Evolutionary conservation across 352 stramenopile species (phyloP).

Genomic region (Phytophthora quininea): DNA sequence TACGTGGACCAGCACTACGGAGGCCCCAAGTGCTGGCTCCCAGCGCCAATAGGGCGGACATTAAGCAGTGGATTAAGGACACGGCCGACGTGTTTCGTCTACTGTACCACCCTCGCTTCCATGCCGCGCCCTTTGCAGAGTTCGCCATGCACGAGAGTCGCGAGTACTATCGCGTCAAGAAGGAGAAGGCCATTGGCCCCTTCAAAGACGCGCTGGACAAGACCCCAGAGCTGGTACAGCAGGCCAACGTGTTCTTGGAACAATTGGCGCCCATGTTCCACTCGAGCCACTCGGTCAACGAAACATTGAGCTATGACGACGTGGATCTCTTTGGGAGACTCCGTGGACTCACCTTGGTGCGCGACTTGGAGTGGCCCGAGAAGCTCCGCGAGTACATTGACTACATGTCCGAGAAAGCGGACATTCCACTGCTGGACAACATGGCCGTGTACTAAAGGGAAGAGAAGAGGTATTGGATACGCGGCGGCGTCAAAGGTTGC

Average conservation of each 20-base stretch:
- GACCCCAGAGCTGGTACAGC: slow-evolving; percentile 44
- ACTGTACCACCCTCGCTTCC: slow-evolving; percentile 54
- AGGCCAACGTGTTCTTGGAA: slow-evolving; percentile 48
- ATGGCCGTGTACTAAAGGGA: slow-evolving; percentile 66
- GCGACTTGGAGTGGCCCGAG: slow-evolving; percentile 54
- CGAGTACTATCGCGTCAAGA: slow-evolving; percentile 58
- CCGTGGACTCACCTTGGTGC: slow-evolving; percentile 58
- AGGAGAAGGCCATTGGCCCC: slow-evolving; percentile 51
- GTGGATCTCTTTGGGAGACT: slow-evolving; percentile 59
- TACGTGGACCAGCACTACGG: slow-evolving; percentile 66
- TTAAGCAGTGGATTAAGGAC: slow-evolving; percentile 53
- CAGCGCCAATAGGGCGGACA: slow-evolving; percentile 41
- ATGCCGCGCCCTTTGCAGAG: slow-evolving; percentile 52
- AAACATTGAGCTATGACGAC: slow-evolving; percentile 67
- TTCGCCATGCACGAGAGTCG: slow-evolving; percentile 52
- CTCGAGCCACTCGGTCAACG: slow-evolving; percentile 52
- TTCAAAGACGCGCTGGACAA: slow-evolving; percentile 49
- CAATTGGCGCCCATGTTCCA: slow-evolving; percentile 49
- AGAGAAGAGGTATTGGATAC: too few relatives aligned
- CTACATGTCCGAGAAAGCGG: slow-evolving; percentile 48
- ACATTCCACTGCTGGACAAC: slow-evolving; percentile 54
- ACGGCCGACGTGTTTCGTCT: slow-evolving; percentile 35
- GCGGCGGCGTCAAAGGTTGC: too few relatives aligned
- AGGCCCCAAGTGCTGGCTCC: slow-evolving; percentile 34
- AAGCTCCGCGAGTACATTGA: slow-evolving; percentile 63